Evolutionary conservation across 106 monocot species (phyloP).

Genomic region (Acorus gramineus): DNA sequence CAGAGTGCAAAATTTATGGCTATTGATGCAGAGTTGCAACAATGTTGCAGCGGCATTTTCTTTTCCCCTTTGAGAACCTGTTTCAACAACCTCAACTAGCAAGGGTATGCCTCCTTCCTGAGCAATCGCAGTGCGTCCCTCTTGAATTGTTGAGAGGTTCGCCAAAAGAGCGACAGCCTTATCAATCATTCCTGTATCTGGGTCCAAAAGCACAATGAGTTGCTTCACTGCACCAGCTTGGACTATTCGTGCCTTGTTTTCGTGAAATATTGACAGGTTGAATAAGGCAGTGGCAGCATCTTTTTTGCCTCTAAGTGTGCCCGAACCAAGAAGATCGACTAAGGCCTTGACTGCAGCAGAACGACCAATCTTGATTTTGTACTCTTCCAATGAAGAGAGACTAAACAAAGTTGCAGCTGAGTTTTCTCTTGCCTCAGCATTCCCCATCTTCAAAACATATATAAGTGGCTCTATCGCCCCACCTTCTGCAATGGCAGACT

Average conservation of each 20-base stretch:
- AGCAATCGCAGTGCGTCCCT: slow-evolving; percentile 44
- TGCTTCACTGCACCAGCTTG: slow-evolving; percentile 67
- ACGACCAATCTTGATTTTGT: slow-evolving; percentile 55
- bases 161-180: slow-evolving; percentile 69
- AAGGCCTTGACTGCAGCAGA: slow-evolving; percentile 54
- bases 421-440: slow-evolving; percentile 53
- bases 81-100: slow-evolving; percentile 71
- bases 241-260: slow-evolving; percentile 73
- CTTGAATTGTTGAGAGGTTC: slow-evolving; percentile 62
- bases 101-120: slow-evolving; percentile 59
- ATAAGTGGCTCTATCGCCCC: slow-evolving; percentile 72
- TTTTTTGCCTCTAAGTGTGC: slow-evolving; percentile 66
- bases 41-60: slow-evolving; percentile 79
- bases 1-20: slow-evolving; percentile 42
- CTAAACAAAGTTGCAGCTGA: slow-evolving; percentile 77
- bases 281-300: slow-evolving; percentile 84
- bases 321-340: slow-evolving; percentile 51
- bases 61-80: slow-evolving; percentile 63
- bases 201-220: slow-evolving; percentile 59
- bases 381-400: slow-evolving; percentile 62
- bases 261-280: slow-evolving; percentile 55
- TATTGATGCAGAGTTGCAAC: slow-evolving; percentile 60
- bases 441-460: slow-evolving; percentile 54
- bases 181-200: slow-evolving; percentile 48
- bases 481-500: slow-evolving; percentile 48